phyloP scores from a whole-genome alignment of 2,329 filamentous ascomycete genomes.

The Fonsecaea pedrosoi region DNA sequence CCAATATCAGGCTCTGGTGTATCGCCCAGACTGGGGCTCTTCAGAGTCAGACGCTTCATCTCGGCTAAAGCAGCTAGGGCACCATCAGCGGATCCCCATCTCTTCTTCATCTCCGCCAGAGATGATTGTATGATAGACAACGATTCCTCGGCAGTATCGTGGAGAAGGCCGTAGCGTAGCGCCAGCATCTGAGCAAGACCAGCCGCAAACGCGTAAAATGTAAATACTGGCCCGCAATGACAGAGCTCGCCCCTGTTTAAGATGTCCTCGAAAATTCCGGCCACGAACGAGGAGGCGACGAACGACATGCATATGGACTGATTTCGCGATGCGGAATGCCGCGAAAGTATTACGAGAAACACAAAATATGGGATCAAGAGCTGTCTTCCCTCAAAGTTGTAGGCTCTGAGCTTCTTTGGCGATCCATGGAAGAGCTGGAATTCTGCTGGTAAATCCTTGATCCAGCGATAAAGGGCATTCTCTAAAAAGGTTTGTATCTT shows the following conservation, averaged over 20 bases:
- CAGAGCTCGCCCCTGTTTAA: conserved; percentile 48
- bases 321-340: conserved; percentile 42
- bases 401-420: conserved; percentile 15
- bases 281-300: conserved; percentile 51
- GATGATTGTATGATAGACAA: conserved; percentile 21
- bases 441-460: conserved; percentile 34
- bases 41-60: conserved; percentile 18
- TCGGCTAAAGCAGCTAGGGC: conserved; percentile 12
- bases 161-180: conserved; percentile 7
- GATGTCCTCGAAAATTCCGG: conserved; percentile 52
- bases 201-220: conserved; percentile 27
- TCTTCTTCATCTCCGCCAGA: conserved; percentile 16
- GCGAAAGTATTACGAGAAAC: conserved; percentile 43
- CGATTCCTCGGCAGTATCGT: conserved; percentile 11
- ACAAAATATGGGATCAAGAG: conserved; percentile 32
- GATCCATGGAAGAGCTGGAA: conserved; percentile 26
- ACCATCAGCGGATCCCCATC: conserved; percentile 26
- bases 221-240: conserved; percentile 24
- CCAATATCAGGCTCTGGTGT: conserved; percentile 1
- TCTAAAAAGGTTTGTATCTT: conserved; percentile 12
- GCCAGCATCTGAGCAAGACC: conserved; percentile 24
- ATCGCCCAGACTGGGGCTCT: conserved; percentile 3
- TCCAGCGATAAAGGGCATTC: conserved; percentile 25
- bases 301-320: conserved; percentile 48
- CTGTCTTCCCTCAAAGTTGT: conserved; percentile 30